Conservation (phyloP, 2,329 filamentous ascomycete genomes). For the Plenodomus lindquistii region DNA sequence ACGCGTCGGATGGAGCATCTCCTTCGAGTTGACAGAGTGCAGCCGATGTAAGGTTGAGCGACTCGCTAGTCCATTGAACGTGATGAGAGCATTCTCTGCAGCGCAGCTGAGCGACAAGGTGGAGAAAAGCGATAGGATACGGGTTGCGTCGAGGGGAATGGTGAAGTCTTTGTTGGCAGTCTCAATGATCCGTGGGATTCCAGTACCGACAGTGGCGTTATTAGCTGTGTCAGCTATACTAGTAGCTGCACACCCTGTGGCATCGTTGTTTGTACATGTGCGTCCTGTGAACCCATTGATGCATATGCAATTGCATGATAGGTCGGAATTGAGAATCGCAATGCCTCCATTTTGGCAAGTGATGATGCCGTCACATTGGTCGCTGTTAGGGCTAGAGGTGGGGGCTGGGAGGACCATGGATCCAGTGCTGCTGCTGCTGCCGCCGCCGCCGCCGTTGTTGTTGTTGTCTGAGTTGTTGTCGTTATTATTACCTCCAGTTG, state of each 20-base stretch:
- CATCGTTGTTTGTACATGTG: constrained; percentile 57
- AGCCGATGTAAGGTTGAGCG: constrained; percentile 24
- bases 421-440: constrained; percentile 12
- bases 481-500: constrained; percentile 19
- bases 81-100: constrained; percentile 84
- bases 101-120: constrained; percentile 75
- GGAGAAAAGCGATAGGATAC: constrained; percentile 77
- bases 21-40: constrained; percentile 24
- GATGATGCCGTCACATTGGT: constrained; percentile 62
- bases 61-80: constrained; percentile 65
- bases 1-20: constrained; percentile 22
- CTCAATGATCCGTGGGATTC: constrained; percentile 74
- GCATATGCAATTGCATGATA: constrained; percentile 81
- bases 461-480: constrained; percentile 18
- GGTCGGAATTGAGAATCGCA: constrained; percentile 67
- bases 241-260: constrained; percentile 60
- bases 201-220: constrained; percentile 75
- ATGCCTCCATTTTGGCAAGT: constrained; percentile 80
- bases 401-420: constrained; percentile 19
- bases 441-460: no score
- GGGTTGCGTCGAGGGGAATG: constrained; percentile 71
- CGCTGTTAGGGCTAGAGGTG: constrained; percentile 20
- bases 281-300: constrained; percentile 80
- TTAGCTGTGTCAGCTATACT: constrained; percentile 47
- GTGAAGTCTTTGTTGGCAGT: constrained; percentile 70